Percentiles rank a stretch among this genome's conserved stretches.
Evolutionary conservation across 2,329 filamentous ascomycete genomes (phyloP).

Genomic region (Pleurostoma richardsiae): DNA sequence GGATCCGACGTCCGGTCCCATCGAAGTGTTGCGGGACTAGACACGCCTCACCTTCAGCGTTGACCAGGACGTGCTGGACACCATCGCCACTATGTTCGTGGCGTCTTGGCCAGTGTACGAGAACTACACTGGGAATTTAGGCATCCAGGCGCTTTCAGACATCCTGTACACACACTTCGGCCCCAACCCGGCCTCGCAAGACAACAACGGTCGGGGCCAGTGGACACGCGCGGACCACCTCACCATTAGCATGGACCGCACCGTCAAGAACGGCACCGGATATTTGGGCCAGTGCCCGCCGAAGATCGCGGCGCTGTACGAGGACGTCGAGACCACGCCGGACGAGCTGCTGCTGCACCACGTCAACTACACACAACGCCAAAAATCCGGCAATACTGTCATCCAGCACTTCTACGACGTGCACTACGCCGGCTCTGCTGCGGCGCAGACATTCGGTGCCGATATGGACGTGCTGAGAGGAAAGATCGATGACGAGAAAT

Average conservation of each 20-base stretch:
- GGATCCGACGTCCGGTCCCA: conserved; percentile 47
- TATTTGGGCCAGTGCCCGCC: conserved; percentile 61
- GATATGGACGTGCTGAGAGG: conserved; percentile 50
- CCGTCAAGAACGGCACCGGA: conserved; percentile 61
- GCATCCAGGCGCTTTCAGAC: conserved; percentile 64
- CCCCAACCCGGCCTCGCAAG: conserved; percentile 61
- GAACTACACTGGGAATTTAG: conserved; percentile 65
- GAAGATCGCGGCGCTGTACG: conserved; percentile 53
- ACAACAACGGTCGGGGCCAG: conserved; percentile 65
- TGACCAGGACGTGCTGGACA: conserved; percentile 48
- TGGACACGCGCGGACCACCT: conserved; percentile 61
- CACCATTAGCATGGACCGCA: conserved; percentile 67
- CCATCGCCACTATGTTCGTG: conserved; percentile 60
- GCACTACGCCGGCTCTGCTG: conserved; percentile 49
- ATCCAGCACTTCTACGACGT: conserved; percentile 51
- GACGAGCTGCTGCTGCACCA: conserved; percentile 67
- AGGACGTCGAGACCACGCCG: conserved; percentile 57
- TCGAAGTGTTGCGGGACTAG: conserved; percentile 57
- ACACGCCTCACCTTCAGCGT: conserved; percentile 60
- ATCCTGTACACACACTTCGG: conserved; percentile 64
- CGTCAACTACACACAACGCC: conserved; percentile 58
- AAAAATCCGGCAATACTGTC: conserved; percentile 61
- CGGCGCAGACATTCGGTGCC: conserved; percentile 51
- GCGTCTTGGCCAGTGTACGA: conserved; percentile 67
- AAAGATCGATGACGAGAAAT: conserved; percentile 56